phyloP scores from a whole-genome alignment of 2,329 filamentous ascomycete genomes.

The Pseudocercospora cruenta region DNA sequence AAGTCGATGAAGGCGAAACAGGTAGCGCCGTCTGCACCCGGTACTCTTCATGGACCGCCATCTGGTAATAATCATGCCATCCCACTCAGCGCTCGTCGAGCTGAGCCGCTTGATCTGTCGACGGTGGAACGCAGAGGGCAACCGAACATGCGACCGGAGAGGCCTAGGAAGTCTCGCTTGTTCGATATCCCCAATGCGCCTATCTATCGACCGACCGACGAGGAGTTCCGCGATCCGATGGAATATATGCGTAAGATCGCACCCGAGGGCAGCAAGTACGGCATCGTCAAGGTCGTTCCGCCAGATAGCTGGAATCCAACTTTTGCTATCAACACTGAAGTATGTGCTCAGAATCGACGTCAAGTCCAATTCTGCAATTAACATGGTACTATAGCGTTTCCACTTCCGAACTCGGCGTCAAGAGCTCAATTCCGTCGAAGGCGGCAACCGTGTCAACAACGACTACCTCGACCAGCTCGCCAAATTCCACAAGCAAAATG shows the following conservation, averaged over 20 bases:
- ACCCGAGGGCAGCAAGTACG: constrained; percentile 82
- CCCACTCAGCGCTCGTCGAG: constrained; percentile 67
- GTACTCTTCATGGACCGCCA: constrained; percentile 42
- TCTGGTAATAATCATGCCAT: constrained; percentile 49
- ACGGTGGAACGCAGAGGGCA: constrained; percentile 92
- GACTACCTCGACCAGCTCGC: constrained; percentile 93
- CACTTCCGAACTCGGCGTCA: constrained; percentile 96
- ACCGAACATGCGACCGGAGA: constrained; percentile 69
- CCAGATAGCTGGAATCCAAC: constrained; percentile 91
- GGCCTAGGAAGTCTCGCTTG: constrained; percentile 55
- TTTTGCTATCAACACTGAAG: constrained; percentile 96
- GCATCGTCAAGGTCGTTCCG: constrained; percentile 93
- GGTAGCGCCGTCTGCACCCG: constrained; percentile 29
- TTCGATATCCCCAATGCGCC: constrained; percentile 88
- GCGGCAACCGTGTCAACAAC: constrained; percentile 92
- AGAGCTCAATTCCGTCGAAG: constrained; percentile 95
- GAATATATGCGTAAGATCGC: constrained; percentile 92
- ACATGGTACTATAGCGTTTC: constrained; percentile 69
- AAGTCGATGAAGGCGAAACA: constrained; percentile 27
- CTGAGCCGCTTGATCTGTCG: constrained; percentile 75
- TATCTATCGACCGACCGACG: constrained; percentile 84
- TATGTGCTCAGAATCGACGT: constrained; percentile 51
- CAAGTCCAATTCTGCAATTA: constrained; percentile 17
- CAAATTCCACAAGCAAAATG: constrained; percentile 97
- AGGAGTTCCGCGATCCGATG: constrained; percentile 93